Conservation (phyloP, 208 protist genomes). For the Trypanosoma avium region DNA sequence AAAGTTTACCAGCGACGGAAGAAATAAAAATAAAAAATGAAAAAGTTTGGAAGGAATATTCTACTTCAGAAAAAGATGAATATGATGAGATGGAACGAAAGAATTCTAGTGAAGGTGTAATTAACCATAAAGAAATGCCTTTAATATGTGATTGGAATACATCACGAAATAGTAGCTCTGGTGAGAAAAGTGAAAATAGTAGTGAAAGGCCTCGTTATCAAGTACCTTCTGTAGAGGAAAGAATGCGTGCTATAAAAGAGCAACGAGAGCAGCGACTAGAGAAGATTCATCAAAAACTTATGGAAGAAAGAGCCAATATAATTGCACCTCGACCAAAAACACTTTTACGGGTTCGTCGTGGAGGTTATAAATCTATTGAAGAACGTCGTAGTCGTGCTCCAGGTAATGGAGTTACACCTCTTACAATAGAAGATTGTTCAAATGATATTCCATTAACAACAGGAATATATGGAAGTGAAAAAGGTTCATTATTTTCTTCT, state of each 20-base stretch:
- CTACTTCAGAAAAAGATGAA: neutral
- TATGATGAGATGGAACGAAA: neutral
- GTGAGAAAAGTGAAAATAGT: neutral
- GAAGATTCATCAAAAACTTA: conserved; percentile 42
- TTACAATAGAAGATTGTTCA: conserved; percentile 11
- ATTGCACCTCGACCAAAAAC: conserved; percentile 62
- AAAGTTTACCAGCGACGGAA: neutral
- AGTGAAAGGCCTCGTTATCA: neutral
- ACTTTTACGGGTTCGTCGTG: conserved; percentile 51
- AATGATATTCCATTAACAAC: no score
- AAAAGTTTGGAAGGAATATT: neutral
- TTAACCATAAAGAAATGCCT: neutral
- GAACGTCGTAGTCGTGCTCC: neutral
- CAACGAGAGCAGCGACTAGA: conserved; percentile 48
- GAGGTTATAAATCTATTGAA: conserved; percentile 40
- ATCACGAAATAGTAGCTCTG: neutral
- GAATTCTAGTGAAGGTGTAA: neutral
- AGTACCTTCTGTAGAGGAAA: conserved; percentile 20
- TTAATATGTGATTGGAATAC: neutral
- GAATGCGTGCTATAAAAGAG: conserved; percentile 34
- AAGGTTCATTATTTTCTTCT: neutral
- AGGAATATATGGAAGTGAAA: no score
- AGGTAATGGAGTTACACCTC: neutral
- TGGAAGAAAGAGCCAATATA: conserved; percentile 36
- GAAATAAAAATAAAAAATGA: no score